Percentiles rank a stretch among this genome's conserved stretches.
Evolutionary conservation across 2,329 filamentous ascomycete genomes (phyloP).

Genomic region (Escovopsis weberi): DNA sequence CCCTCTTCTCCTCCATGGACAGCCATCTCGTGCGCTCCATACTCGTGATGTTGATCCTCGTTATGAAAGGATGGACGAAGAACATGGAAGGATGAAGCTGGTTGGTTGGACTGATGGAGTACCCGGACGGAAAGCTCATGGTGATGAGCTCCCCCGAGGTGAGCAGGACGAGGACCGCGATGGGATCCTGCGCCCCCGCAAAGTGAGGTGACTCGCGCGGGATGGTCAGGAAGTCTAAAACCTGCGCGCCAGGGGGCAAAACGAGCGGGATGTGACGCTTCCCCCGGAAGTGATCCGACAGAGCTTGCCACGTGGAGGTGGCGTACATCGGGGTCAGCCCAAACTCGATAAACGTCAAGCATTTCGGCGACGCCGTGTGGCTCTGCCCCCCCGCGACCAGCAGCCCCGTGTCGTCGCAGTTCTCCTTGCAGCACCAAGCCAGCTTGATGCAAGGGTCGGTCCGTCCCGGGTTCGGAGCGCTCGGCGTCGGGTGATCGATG

Average conservation of each 20-base stretch:
- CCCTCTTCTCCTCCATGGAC: conserved; percentile 72
- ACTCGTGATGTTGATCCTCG: conserved; percentile 53
- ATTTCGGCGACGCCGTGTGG: conserved; percentile 52
- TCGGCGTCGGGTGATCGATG: conserved; percentile 50
- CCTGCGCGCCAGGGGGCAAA: conserved; percentile 62
- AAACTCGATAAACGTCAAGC: conserved; percentile 78
- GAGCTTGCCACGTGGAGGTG: conserved; percentile 76
- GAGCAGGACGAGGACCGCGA: conserved; percentile 66
- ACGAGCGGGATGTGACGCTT: conserved; percentile 58
- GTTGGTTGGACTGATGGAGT: conserved; percentile 82
- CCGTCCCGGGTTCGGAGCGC: conserved; percentile 37
- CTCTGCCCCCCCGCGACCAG: conserved; percentile 71
- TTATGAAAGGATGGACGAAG: conserved; percentile 82
- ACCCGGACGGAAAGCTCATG: conserved; percentile 81
- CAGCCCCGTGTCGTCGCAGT: conserved; percentile 84
- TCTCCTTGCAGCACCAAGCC: conserved; percentile 86
- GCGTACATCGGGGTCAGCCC: conserved; percentile 81
- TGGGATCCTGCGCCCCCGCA: conserved; percentile 75
- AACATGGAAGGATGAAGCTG: conserved; percentile 78
- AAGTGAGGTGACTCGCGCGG: conserved; percentile 77
- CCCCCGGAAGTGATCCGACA: conserved; percentile 66
- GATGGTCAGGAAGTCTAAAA: conserved; percentile 69
- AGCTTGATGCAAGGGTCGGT: conserved; percentile 67
- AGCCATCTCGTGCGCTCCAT: conserved; percentile 75
- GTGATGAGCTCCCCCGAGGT: conserved; percentile 82